phyloP scores from a whole-genome alignment of 768 basidiomycete genomes.

The Suillus variegatus region DNA sequence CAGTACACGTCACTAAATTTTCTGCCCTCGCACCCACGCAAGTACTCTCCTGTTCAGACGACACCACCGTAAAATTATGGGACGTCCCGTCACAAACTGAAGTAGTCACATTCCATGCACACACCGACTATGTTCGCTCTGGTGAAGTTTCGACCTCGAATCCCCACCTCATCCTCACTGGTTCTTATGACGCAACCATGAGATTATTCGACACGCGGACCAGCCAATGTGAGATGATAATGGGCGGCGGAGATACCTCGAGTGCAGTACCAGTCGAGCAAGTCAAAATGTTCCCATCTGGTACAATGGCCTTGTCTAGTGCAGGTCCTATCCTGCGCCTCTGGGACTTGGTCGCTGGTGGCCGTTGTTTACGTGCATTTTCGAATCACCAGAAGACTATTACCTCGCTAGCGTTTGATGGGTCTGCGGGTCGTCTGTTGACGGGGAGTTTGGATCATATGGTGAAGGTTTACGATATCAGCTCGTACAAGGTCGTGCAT shows the following conservation, averaged over 20 bases:
- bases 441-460: conserved; percentile 94
- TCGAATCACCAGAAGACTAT: conserved; percentile 99
- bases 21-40: conserved; percentile 80
- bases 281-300: conserved; percentile 90
- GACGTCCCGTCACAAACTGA: conserved; percentile 89
- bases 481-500: conserved; percentile 92
- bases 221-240: conserved; percentile 80
- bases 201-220: conserved; percentile 86
- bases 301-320: conserved; percentile 79
- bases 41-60: conserved; percentile 93
- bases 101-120: conserved; percentile 76
- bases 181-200: conserved; percentile 93
- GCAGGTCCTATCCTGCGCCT: conserved; percentile 91
- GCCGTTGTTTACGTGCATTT: conserved; percentile 84
- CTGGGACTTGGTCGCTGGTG: conserved; percentile 94
- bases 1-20: conserved; percentile 94
- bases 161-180: conserved; percentile 84
- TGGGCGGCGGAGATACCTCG: conserved; percentile 47
- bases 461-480: conserved; percentile 98
- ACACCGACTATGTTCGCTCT: conserved; percentile 95
- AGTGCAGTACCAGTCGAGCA: conserved; percentile 76
- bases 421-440: conserved; percentile 74
- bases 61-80: conserved; percentile 92
- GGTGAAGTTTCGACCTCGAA: conserved; percentile 84
- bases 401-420: conserved; percentile 82